Conservation (phyloP, 805 yeast species). For the Zygosaccharomyces bailii region DNA sequence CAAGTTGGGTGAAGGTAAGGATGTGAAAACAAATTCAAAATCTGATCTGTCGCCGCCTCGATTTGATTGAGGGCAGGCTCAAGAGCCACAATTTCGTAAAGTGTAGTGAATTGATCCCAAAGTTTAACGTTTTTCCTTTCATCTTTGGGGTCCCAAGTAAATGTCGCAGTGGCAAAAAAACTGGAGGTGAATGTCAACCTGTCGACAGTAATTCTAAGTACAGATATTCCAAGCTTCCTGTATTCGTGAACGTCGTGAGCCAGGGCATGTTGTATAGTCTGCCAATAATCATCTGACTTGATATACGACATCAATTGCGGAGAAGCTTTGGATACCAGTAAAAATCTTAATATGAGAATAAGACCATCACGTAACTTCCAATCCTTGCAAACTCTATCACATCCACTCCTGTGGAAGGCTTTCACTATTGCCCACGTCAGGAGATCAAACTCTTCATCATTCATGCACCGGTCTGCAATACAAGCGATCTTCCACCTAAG, state of each 20-base stretch:
- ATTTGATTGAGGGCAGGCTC: slow-evolving; percentile 87
- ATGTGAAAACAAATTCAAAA: slow-evolving; percentile 49
- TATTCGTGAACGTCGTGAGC: slow-evolving; percentile 58
- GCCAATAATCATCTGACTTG: slow-evolving; percentile 48
- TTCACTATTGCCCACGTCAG: slow-evolving; percentile 48
- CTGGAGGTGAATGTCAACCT: slow-evolving; percentile 30
- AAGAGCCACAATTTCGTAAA: slow-evolving; percentile 75
- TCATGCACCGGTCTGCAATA: slow-evolving; percentile 27
- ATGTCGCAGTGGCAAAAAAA: slow-evolving; percentile 13
- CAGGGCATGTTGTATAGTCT: slow-evolving; percentile 51
- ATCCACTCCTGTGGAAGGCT: slow-evolving; percentile 33
- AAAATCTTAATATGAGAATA: slow-evolving; percentile 54
- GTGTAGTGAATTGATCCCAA: slow-evolving; percentile 72
- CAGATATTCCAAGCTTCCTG: slow-evolving; percentile 64
- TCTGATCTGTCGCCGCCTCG: slow-evolving; percentile 67
- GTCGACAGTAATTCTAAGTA: slow-evolving; percentile 59
- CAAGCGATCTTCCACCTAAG: slow-evolving; percentile 53
- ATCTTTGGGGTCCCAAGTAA: slow-evolving; percentile 29
- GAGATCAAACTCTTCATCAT: slow-evolving; percentile 22
- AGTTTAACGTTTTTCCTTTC: slow-evolving; percentile 37
- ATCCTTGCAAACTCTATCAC: slow-evolving; percentile 28
- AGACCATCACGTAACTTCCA: slow-evolving; percentile 43
- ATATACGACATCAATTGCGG: slow-evolving; percentile 14
- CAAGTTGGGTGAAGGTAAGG: slow-evolving; percentile 62
- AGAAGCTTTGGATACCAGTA: slow-evolving; percentile 30